Evolutionary conservation across 1,139 yeast genomes (phyloP).

Genomic region (Geotrichum bryndzae): DNA sequence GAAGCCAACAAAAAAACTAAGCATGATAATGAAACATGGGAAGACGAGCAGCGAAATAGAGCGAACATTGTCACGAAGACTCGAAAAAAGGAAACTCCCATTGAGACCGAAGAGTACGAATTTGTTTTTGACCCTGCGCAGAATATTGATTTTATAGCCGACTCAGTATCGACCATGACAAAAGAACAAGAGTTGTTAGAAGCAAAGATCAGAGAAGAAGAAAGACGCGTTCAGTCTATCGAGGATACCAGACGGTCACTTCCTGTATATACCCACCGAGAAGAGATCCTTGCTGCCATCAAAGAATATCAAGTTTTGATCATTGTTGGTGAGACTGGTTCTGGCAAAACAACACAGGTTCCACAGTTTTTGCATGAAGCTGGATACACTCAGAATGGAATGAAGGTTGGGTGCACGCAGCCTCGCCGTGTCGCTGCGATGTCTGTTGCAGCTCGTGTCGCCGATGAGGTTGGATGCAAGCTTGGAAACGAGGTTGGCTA

Average conservation of each 20-base stretch:
- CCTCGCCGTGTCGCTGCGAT: constrained; percentile 96
- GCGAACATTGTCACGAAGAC: constrained; percentile 32
- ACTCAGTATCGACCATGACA: constrained; percentile 31
- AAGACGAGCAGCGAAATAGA: constrained; percentile 51
- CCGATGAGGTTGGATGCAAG: constrained; percentile 70
- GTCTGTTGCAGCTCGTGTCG: constrained; percentile 86
- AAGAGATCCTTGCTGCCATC: constrained; percentile 58
- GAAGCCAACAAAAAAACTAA: constrained; percentile 20
- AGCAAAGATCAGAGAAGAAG: constrained; percentile 39
- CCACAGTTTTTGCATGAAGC: constrained; percentile 85
- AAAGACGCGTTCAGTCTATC: constrained; percentile 40
- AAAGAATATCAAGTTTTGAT: constrained; percentile 65
- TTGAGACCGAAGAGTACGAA: constrained; percentile 50
- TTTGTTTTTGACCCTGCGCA: constrained; percentile 81
- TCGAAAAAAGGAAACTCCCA: constrained; percentile 20
- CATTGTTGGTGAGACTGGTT: constrained; percentile 95
- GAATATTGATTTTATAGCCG: constrained; percentile 56
- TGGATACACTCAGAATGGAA: constrained; percentile 55
- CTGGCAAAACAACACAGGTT: constrained; percentile 93
- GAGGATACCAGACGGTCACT: constrained; percentile 53
- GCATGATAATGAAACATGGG: constrained; percentile 54
- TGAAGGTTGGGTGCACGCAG: constrained; percentile 80
- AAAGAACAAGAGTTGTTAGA: constrained; percentile 32
- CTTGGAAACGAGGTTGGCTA: constrained; percentile 85
- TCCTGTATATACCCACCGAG: constrained; percentile 69